phyloP scores from a whole-genome alignment of 768 basidiomycete genomes.

The Lentinus brumalis region DNA sequence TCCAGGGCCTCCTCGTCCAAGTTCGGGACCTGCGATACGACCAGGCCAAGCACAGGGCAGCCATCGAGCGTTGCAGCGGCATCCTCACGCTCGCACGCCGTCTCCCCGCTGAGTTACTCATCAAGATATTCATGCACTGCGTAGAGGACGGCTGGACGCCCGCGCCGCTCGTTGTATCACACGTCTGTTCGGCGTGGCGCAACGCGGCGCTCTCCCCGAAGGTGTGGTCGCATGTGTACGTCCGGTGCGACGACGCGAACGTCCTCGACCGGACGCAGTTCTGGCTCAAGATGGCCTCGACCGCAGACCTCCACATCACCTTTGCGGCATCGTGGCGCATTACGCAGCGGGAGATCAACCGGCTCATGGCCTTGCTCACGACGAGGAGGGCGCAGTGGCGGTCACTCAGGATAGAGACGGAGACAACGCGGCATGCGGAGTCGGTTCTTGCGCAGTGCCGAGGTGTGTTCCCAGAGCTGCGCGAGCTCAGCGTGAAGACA shows the following conservation, averaged over 20 bases:
- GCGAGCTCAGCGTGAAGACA: slow-evolving; percentile 27
- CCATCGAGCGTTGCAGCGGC: slow-evolving; percentile 47
- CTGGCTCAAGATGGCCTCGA: slow-evolving; percentile 52
- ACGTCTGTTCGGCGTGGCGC: slow-evolving; percentile 63
- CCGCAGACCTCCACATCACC: slow-evolving; percentile 47
- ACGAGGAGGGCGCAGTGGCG: slow-evolving; percentile 46
- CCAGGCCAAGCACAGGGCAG: slow-evolving; percentile 43
- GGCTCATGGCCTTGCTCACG: slow-evolving; percentile 44
- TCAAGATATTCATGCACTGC: slow-evolving; percentile 54
- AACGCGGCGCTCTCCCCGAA: slow-evolving; percentile 51
- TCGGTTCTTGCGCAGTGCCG: slow-evolving; percentile 41
- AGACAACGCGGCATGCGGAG: slow-evolving; percentile 40
- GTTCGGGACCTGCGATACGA: slow-evolving; percentile 46
- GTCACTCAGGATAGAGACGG: slow-evolving; percentile 43
- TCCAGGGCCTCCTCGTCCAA: slow-evolving; percentile 40
- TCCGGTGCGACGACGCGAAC: slow-evolving; percentile 48
- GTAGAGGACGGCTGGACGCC: slow-evolving; percentile 52
- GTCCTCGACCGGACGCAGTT: slow-evolving; percentile 44
- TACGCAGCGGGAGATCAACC: slow-evolving; percentile 31
- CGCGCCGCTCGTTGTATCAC: slow-evolving; percentile 56
- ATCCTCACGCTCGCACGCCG: slow-evolving; percentile 57
- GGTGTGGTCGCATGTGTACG: slow-evolving; percentile 59
- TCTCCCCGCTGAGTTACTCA: slow-evolving; percentile 56
- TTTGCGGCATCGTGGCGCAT: slow-evolving; percentile 35
- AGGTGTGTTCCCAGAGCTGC: slow-evolving; percentile 36